Conservation (phyloP, 805 yeast genomes). For the Candida montana region DNA sequence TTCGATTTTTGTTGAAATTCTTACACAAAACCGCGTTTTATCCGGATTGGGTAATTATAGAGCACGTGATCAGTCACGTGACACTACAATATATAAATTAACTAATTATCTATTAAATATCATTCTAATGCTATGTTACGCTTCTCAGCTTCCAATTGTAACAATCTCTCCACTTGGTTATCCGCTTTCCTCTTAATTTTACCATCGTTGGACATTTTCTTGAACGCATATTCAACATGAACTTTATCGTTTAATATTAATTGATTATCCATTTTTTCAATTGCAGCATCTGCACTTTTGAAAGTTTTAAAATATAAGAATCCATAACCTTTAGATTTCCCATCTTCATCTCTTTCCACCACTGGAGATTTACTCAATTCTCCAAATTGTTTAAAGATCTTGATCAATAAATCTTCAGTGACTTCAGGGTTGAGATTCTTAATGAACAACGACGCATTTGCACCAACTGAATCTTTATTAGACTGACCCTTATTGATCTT, state of each 20-base stretch:
- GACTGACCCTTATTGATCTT: slow-evolving; percentile 49
- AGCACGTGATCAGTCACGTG: slow-evolving; percentile 1
- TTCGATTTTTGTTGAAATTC: slow-evolving; percentile 2
- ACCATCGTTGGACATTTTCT: slow-evolving; percentile 22
- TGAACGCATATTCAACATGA: slow-evolving; percentile 62
- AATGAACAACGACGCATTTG: slow-evolving; percentile 45
- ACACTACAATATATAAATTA: no score
- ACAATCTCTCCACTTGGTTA: slow-evolving; percentile 65
- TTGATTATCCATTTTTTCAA: slow-evolving; percentile 62
- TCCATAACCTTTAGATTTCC: slow-evolving; percentile 57
- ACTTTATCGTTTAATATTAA: slow-evolving; percentile 63
- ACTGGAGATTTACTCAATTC: slow-evolving; percentile 43
- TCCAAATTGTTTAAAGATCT: slow-evolving; percentile 63
- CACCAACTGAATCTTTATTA: slow-evolving; percentile 10
- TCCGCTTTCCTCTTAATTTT: slow-evolving; percentile 56
- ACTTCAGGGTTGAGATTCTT: slow-evolving; percentile 64
- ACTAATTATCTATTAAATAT: no score
- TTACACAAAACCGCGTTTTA: slow-evolving; percentile 7
- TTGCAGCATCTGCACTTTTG: slow-evolving; percentile 65
- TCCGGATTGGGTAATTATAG: neutral
- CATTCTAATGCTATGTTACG: slow-evolving; percentile 26
- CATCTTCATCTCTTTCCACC: slow-evolving; percentile 42
- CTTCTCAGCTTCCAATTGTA: slow-evolving; percentile 59
- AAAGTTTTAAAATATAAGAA: slow-evolving; percentile 61
- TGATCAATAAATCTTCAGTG: slow-evolving; percentile 50